Percentiles rank a stretch among this genome's conserved stretches.
phyloP scores from a whole-genome alignment of 345 rosid genomes.

The Mercurialis annua region DNA sequence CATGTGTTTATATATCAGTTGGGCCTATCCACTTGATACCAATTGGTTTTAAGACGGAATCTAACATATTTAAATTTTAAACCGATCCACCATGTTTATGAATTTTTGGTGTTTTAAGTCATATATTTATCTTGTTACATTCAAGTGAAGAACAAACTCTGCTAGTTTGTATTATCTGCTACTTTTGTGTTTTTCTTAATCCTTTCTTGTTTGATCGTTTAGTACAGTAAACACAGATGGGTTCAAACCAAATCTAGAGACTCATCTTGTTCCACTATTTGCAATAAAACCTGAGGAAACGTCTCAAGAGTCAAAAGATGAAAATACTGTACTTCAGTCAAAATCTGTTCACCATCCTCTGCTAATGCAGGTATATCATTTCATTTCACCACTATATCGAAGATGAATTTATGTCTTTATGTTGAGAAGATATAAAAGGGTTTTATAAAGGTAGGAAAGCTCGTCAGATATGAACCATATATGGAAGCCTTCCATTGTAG shows the following conservation, averaged over 20 bases:
- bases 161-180: slow-evolving; percentile 18
- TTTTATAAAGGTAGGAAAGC: not conserved
- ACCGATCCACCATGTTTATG: no score
- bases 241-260: slow-evolving; percentile 89
- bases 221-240: slow-evolving; percentile 92
- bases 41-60: no score
- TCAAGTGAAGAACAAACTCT: not conserved
- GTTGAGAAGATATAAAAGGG: not conserved
- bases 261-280: slow-evolving; percentile 74
- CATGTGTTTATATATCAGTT: no score
- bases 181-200: not conserved
- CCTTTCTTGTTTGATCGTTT: slow-evolving; percentile 35
- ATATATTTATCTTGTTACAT: not conserved
- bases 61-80: no score
- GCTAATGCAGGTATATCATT: slow-evolving; percentile 69
- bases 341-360: slow-evolving; percentile 75
- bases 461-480: not conserved
- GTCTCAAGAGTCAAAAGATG: slow-evolving; percentile 47
- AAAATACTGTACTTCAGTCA: slow-evolving; percentile 35
- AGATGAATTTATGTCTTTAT: not conserved
- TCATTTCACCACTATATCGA: slow-evolving; percentile 6
- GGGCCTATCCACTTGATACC: no score
- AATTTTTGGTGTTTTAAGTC: not conserved
- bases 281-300: slow-evolving; percentile 59
- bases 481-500: not conserved